phyloP scores from a whole-genome alignment of 2,329 filamentous ascomycete genomes.

The Fusarium solani-melongenae region DNA sequence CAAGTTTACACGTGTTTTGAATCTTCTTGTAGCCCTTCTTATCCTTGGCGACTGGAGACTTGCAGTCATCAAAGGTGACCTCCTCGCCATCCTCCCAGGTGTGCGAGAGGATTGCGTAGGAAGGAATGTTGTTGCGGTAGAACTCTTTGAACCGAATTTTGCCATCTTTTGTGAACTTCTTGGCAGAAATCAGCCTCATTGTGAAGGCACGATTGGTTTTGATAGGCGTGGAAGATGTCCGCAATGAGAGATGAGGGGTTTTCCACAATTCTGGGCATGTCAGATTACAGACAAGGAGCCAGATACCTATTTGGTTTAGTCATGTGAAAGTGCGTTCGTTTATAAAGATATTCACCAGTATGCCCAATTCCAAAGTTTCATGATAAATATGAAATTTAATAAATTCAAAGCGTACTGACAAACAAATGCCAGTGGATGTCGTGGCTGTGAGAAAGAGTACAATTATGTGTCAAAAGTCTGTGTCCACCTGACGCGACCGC shows the following conservation, averaged over 20 bases:
- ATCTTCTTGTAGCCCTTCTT: constrained; percentile 8
- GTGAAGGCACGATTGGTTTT: neutral
- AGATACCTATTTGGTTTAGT: neutral
- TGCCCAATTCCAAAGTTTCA: too few relatives aligned
- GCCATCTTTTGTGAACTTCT: neutral
- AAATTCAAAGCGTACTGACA: too few relatives aligned
- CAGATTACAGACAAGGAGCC: neutral
- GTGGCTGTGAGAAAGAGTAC: too few relatives aligned
- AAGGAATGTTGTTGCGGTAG: neutral
- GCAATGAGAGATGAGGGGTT: neutral
- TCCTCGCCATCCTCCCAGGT: constrained; percentile 8
- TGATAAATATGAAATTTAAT: too few relatives aligned
- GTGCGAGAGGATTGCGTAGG: constrained; percentile 13
- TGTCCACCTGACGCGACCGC: too few relatives aligned
- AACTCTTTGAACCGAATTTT: neutral
- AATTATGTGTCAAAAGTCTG: too few relatives aligned
- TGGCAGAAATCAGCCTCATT: neutral
- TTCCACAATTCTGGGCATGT: neutral
- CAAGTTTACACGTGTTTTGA: neutral
- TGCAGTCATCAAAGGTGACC: neutral
- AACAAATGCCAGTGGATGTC: too few relatives aligned
- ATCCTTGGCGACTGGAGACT: neutral
- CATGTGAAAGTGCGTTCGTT: neutral
- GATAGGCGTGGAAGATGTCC: neutral
- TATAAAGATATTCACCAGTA: neutral